A percentile compares a stretch with the other conserved stretches of the same genome.
Conservation (phyloP, 2,329 filamentous ascomycete species). For the Colletotrichum tabaci region DNA sequence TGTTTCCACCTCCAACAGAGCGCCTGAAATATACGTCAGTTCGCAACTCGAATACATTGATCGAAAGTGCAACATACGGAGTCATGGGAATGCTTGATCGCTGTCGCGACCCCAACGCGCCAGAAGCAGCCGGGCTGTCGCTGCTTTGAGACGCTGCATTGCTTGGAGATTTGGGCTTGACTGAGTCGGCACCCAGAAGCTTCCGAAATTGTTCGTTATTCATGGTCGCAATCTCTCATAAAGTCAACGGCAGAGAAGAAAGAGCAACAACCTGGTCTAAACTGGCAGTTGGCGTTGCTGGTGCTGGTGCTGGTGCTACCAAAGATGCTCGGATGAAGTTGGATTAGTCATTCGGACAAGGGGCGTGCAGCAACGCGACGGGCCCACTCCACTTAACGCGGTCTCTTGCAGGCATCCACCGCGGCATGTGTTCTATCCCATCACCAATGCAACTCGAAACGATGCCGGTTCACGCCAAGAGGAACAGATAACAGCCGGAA, state of each 20-base stretch:
- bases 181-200: conserved; percentile 72
- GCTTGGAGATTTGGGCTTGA: conserved; percentile 57
- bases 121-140: conserved; percentile 47
- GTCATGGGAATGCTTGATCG: conserved; percentile 93
- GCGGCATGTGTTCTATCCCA: conserved; percentile 4
- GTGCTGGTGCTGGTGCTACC: conserved; percentile 1
- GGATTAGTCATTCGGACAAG: conserved; percentile 31
- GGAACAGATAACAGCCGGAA: neutral
- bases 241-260: neutral
- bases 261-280: neutral
- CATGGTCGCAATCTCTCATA: conserved; percentile 67
- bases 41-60: neutral
- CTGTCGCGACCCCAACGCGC: conserved; percentile 81
- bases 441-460: conserved; percentile 11
- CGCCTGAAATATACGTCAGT: conserved; percentile 66
- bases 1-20: conserved; percentile 67
- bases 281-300: neutral
- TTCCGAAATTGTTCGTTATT: conserved; percentile 96
- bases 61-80: conserved; percentile 71
- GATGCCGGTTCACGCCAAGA: neutral
- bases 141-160: conserved; percentile 61
- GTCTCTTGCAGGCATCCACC: conserved; percentile 39
- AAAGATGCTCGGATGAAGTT: neutral
- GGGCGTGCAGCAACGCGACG: conserved; percentile 55
- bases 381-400: conserved; percentile 55